Evolutionary conservation across 169 alveolate species (phyloP).

Genomic region (Theileria luwenshuni): DNA sequence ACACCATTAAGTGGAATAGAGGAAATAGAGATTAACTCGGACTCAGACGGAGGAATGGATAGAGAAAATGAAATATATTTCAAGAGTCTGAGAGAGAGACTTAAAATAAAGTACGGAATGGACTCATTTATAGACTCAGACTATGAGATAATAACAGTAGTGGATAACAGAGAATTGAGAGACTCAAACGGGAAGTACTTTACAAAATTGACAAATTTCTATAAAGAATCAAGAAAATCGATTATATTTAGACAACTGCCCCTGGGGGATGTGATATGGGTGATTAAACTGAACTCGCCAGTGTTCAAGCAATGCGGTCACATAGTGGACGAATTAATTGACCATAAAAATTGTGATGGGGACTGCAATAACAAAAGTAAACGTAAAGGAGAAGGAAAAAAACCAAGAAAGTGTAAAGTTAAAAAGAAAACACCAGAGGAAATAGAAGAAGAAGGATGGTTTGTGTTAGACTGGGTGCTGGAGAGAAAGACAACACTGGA

Average conservation of each 20-base stretch:
- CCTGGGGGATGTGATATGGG: slow-evolving; percentile 80
- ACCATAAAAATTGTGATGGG: background rate
- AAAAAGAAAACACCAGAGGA: background rate
- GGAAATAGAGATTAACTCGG: background rate
- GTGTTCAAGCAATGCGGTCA: background rate
- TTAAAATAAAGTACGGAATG: slow-evolving; percentile 29
- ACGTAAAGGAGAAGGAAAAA: slow-evolving; percentile 16
- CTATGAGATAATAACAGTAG: slow-evolving; percentile 73
- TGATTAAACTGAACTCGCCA: slow-evolving; percentile 23
- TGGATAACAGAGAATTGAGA: slow-evolving; percentile 75
- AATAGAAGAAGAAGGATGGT: slow-evolving; percentile 37
- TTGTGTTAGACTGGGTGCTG: slow-evolving; percentile 81
- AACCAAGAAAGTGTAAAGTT: slow-evolving; percentile 45
- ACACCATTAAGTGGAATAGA: too few relatives aligned
- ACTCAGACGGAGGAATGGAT: background rate
- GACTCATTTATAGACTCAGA: slow-evolving; percentile 15
- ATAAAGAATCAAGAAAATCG: slow-evolving; percentile 39
- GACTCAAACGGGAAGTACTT: slow-evolving; percentile 63
- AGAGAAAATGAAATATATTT: background rate
- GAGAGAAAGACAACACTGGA: slow-evolving; percentile 83
- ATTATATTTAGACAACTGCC: slow-evolving; percentile 71
- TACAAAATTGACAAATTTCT: slow-evolving; percentile 58
- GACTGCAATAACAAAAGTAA: background rate
- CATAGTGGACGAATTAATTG: too few relatives aligned
- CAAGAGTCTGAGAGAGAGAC: slow-evolving; percentile 15